Conservation (phyloP, 495 filamentous ascomycete genomes). For the Aspergillus ostianus region DNA sequence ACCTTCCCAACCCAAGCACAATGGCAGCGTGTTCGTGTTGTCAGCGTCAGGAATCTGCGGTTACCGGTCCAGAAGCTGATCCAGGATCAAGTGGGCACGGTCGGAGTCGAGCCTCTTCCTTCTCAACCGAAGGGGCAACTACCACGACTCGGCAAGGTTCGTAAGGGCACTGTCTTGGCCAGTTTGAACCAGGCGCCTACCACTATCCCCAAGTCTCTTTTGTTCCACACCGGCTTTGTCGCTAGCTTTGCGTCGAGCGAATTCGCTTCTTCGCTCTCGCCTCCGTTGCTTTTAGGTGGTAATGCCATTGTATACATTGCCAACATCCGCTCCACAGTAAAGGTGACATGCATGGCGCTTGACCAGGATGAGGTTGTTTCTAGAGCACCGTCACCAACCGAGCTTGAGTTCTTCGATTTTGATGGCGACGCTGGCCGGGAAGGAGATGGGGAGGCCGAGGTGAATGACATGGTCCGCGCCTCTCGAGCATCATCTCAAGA, state of each 20-base stretch:
- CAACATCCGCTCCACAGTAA: conserved; percentile 78
- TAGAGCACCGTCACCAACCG: conserved; percentile 29
- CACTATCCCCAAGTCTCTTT: conserved; percentile 39
- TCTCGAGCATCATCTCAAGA: conserved; percentile 26
- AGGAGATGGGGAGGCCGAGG: conserved; percentile 22
- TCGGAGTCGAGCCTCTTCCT: conserved; percentile 67
- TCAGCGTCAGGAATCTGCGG: conserved; percentile 84
- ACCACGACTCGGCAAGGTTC: conserved; percentile 49
- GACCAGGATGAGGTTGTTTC: conserved; percentile 36
- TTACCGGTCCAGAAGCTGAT: conserved; percentile 75
- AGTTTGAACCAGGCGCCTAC: conserved; percentile 50
- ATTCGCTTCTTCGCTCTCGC: conserved; percentile 39
- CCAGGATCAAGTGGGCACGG: conserved; percentile 84
- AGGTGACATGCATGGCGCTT: conserved; percentile 56
- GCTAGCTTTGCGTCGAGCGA: conserved; percentile 44
- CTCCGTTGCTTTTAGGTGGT: conserved; percentile 52
- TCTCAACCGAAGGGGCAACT: conserved; percentile 22
- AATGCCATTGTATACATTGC: conserved; percentile 80
- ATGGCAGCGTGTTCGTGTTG: conserved; percentile 75
- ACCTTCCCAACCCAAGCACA: conserved; percentile 34
- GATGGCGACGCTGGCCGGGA: conserved; percentile 52
- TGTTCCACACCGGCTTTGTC: conserved; percentile 47
- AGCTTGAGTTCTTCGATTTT: conserved; percentile 65
- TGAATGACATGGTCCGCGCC: conserved; percentile 22
- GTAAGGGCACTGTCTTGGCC: conserved; percentile 82